phyloP scores from a whole-genome alignment of 2,329 filamentous ascomycete species.

The Hymenoscyphus scutula region DNA sequence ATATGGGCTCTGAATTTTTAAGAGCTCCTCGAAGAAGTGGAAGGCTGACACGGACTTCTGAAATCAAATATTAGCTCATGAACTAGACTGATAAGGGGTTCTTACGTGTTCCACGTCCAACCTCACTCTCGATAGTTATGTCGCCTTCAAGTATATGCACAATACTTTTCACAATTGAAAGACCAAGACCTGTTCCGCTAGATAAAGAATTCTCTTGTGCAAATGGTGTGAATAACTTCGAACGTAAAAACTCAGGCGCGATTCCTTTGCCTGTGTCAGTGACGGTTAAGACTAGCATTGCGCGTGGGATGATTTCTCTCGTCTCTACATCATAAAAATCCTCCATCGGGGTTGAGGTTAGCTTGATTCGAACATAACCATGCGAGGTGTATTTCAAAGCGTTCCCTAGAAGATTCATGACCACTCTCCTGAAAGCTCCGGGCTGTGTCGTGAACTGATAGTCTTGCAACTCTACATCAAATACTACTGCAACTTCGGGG shows the following conservation, averaged over 20 bases:
- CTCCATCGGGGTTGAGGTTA: constrained; percentile 31
- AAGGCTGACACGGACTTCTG: constrained; percentile 35
- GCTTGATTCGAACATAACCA: constrained; percentile 48
- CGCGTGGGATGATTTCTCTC: constrained; percentile 26
- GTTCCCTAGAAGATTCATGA: constrained; percentile 65
- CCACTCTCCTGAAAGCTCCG: constrained; percentile 49
- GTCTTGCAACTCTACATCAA: constrained; percentile 33
- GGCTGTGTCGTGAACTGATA: constrained; percentile 50
- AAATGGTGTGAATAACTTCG: constrained; percentile 61
- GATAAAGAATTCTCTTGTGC: constrained; percentile 61
- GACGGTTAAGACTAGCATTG: constrained; percentile 60
- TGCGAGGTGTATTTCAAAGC: constrained; percentile 59
- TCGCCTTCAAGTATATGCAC: constrained; percentile 59
- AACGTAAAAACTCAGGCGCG: constrained; percentile 59
- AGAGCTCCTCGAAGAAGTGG: constrained; percentile 34
- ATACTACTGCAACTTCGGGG: constrained; percentile 32
- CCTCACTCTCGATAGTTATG: constrained; percentile 56
- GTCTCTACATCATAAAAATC: constrained; percentile 22
- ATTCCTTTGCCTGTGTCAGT: constrained; percentile 72
- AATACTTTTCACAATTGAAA: constrained; percentile 63
- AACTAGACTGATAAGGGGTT: neutral
- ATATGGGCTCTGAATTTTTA: constrained; percentile 20
- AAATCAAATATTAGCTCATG: constrained; percentile 17
- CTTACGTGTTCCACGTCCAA: constrained; percentile 54
- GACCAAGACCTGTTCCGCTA: constrained; percentile 60